phyloP scores from a whole-genome alignment of 371 early-diverging fungal genomes.

The Apophysomyces sp. region DNA sequence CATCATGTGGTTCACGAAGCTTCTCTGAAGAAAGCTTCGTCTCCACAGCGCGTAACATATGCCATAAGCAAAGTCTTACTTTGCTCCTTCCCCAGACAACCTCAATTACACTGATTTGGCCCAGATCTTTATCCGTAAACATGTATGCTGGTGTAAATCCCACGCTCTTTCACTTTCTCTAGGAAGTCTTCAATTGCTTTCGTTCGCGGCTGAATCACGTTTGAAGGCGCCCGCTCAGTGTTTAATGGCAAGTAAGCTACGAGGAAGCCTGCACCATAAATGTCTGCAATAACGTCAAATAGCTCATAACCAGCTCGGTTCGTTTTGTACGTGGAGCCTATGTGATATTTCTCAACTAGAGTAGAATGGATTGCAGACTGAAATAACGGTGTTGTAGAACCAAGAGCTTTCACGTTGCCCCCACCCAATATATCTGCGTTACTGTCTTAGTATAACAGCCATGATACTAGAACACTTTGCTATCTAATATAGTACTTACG shows the following conservation, averaged over 20 bases:
- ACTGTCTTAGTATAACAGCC: no score
- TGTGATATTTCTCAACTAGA: not conserved
- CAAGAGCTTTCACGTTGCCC: not conserved
- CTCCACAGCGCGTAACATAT: not conserved
- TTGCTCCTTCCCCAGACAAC: not conserved
- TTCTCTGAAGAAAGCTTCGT: not conserved
- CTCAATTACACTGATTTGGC: not conserved
- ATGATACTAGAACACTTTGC: not conserved
- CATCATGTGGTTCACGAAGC: no score
- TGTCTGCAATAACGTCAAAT: not conserved
- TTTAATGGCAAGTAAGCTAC: not conserved
- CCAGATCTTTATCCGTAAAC: not conserved
- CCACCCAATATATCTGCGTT: not conserved
- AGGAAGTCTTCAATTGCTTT: no score
- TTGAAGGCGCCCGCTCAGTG: not conserved
- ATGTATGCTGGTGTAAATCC: not conserved
- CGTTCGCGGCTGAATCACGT: not conserved
- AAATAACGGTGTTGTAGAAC: not conserved
- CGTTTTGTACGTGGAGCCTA: conserved; percentile 3
- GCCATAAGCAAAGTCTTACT: not conserved
- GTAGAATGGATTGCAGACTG: not conserved
- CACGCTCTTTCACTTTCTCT: not conserved
- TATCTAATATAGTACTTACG: not conserved
- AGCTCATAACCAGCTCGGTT: not conserved
- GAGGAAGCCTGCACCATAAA: not conserved